Base-by-base conservation (phyloP, 306 rosid species). In the Fragaria ananassa region DNA sequence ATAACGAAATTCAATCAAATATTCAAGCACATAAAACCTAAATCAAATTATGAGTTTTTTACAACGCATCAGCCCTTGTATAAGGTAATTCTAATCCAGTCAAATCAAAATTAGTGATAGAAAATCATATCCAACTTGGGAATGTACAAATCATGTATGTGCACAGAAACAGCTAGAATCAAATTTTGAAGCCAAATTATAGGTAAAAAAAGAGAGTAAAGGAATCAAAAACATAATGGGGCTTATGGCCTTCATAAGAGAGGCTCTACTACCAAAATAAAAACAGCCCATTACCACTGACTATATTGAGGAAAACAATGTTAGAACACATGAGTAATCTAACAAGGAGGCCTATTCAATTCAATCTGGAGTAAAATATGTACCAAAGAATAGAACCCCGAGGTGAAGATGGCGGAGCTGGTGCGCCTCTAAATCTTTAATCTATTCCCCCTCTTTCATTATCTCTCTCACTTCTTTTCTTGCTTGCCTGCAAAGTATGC, bases 291-390 rank as follows among this genome's bases (percentile, higher is more conserved):
- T 65, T 54, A 74, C 79, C 79, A 80, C 85, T 71, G 81, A 80
- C 80, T 51, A 42, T 31, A n/a, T 84, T 79, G 91, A 80, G 87
- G 88, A 84, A 89, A 89, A 84, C 96, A 80, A 91, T 89, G 93
- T 89, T 85, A 71, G 8, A 75, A 78, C 93, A 89, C 96, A 87
- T 87, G 93, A 74, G 79, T 84, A 77, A 82, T 73, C 80, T 83
- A 78, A 77, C 84, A 73, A 82, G 71, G 67, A 81, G 73, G 45
- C 71, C 53, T 73, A 46, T 78, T 82, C 65, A 83, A 81, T 82
- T 84, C 79, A 85, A 68, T 13, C 71, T 37, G 42, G 6, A 74
- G 76, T 60, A 83, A 80, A 81, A 75, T 51, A 76, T 71, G 71
- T 23, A 49, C 34, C 75, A 70, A 79, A 78, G 72, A 79, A 74